Evolutionary conservation across 1,284 basidiomycete species (phyloP).

Genomic region (Meira miltonrushii): DNA sequence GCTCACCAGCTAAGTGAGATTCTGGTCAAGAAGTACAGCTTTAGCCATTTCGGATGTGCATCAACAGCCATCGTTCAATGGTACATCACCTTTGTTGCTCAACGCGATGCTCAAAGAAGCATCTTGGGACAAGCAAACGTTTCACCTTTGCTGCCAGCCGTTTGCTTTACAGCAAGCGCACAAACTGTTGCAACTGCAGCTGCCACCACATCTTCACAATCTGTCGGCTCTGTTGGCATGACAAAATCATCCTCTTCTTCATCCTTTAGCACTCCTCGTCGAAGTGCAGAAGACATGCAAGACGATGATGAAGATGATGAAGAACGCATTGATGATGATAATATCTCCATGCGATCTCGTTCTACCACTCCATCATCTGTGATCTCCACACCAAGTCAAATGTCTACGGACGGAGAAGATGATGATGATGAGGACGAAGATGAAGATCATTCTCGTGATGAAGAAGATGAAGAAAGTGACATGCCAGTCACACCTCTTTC

Average conservation of each 20-base stretch:
- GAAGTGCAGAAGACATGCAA: not conserved
- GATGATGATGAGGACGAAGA: slow-evolving; percentile 45
- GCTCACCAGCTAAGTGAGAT: slow-evolving; percentile 86
- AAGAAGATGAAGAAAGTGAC: slow-evolving; percentile 46
- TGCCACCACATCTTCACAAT: not conserved
- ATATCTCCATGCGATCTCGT: slow-evolving; percentile 39
- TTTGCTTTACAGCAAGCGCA: no score
- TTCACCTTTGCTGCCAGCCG: no score
- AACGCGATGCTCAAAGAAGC: no score
- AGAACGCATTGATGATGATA: slow-evolving; percentile 29
- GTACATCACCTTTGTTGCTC: slow-evolving; percentile 57
- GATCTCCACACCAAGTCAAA: slow-evolving; percentile 47
- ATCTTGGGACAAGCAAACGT: no score
- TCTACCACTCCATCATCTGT: slow-evolving; percentile 41
- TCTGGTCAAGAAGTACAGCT: slow-evolving; percentile 94
- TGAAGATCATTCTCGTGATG: slow-evolving; percentile 21
- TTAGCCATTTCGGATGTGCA: slow-evolving; percentile 86
- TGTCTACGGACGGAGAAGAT: slow-evolving; percentile 10
- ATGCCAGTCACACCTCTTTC: slow-evolving; percentile 51
- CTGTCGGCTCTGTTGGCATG: not conserved
- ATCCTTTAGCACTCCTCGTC: slow-evolving; percentile 6
- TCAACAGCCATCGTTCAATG: slow-evolving; percentile 86
- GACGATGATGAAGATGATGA: slow-evolving; percentile 9
- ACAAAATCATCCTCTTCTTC: slow-evolving; percentile 1
- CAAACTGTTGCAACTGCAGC: not conserved